phyloP scores from a whole-genome alignment of 257 asterid genomes.

The Nicotiana undulata region DNA sequence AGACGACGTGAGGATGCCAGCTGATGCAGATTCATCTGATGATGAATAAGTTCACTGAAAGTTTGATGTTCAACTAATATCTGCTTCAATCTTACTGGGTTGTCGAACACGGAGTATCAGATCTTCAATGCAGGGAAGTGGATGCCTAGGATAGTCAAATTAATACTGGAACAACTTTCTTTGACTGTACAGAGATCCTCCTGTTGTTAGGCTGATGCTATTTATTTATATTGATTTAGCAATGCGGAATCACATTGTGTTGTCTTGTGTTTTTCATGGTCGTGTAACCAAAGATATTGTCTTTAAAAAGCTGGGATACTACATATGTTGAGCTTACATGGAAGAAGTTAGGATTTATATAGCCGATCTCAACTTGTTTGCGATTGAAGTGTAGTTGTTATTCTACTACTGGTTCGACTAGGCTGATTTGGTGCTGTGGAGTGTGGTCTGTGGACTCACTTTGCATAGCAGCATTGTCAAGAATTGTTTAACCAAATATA shows the following conservation, averaged over 20 bases:
- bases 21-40: constrained; percentile 48
- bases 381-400: too few species aligned
- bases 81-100: neutral
- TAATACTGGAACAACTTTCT: neutral
- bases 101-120: neutral
- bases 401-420: too few species aligned
- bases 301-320: neutral
- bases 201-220: neutral
- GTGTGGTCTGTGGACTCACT: too few species aligned
- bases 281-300: neutral
- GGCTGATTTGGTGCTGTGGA: too few species aligned
- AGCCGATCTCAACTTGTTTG: too few species aligned
- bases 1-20: constrained; percentile 38
- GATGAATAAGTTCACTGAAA: constrained; percentile 29
- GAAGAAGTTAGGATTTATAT: too few species aligned
- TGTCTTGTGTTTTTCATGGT: neutral
- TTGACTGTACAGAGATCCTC: neutral
- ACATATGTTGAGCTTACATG: too few species aligned
- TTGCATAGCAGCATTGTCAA: too few species aligned
- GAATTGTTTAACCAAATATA: too few species aligned
- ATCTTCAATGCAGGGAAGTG: neutral
- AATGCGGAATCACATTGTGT: neutral
- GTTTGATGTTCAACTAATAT: neutral
- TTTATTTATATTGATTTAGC: neutral
- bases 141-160: neutral